Percentiles rank a stretch among this genome's conserved stretches.
Evolutionary conservation across 495 filamentous ascomycete genomes (phyloP).

Genomic region (Neurospora sp.): DNA sequence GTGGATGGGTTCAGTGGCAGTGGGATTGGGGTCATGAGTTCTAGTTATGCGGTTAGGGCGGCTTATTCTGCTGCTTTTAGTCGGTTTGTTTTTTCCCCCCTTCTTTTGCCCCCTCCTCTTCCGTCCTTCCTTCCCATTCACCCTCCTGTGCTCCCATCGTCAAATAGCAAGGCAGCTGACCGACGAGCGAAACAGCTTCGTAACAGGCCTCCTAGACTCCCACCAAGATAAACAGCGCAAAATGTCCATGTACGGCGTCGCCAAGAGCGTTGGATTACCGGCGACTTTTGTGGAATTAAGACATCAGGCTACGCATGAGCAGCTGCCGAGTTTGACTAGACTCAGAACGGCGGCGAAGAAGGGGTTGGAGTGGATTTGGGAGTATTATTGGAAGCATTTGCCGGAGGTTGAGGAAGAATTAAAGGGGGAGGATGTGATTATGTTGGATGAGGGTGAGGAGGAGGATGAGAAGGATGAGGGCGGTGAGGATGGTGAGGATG

Average conservation of each 20-base stretch:
- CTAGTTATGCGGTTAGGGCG: conserved; percentile 32
- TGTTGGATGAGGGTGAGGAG: conserved; percentile 7
- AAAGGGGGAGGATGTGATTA: not conserved
- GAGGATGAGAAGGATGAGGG: conserved; percentile 1
- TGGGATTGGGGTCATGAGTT: conserved; percentile 7
- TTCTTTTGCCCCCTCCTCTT: too few species aligned
- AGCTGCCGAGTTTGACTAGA: conserved; percentile 63
- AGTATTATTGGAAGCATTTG: conserved; percentile 65
- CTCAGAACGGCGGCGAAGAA: conserved; percentile 54
- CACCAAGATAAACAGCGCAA: conserved; percentile 59
- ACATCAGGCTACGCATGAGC: conserved; percentile 83
- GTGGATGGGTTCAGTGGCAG: conserved; percentile 27
- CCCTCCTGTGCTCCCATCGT: too few species aligned
- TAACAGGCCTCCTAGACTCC: conserved; percentile 77
- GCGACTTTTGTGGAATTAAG: conserved; percentile 81
- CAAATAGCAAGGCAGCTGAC: too few species aligned
- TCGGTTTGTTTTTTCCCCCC: conserved; percentile 25
- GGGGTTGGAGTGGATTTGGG: conserved; percentile 79
- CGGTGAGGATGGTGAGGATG: conserved; percentile 1
- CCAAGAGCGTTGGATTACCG: conserved; percentile 64
- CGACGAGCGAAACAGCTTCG: conserved; percentile 50
- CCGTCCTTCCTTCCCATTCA: too few species aligned
- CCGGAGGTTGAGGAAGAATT: conserved; percentile 5
- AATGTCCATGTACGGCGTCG: conserved; percentile 74
- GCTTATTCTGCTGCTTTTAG: conserved; percentile 40